Percentiles rank a stretch among this genome's conserved stretches.
Evolutionary conservation across 1,139 yeast species (phyloP).

Genomic region (Geotrichum reessii): DNA sequence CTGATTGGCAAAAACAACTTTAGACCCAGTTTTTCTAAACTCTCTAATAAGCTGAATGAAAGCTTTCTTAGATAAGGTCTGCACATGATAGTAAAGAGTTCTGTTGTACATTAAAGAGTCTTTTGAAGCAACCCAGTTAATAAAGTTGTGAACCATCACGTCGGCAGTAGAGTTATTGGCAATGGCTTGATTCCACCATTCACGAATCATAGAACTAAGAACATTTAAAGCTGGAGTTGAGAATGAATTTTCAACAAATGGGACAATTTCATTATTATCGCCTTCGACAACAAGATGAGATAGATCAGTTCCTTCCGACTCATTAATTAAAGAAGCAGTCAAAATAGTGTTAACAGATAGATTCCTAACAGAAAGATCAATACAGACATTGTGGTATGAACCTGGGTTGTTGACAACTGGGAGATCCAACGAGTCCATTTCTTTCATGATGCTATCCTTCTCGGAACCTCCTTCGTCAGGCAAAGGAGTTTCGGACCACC

Average conservation of each 20-base stretch:
- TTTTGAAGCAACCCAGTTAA: constrained; percentile 80
- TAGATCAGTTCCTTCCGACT: constrained; percentile 82
- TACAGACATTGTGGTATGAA: constrained; percentile 67
- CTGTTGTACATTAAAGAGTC: constrained; percentile 72
- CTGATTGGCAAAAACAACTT: constrained; percentile 74
- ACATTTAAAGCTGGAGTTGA: constrained; percentile 70
- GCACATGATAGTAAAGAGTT: constrained; percentile 77
- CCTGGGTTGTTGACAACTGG: constrained; percentile 78
- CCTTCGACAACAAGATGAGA: constrained; percentile 47
- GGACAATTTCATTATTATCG: constrained; percentile 26
- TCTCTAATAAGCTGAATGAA: constrained; percentile 76
- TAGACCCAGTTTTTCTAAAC: constrained; percentile 70
- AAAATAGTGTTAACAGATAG: constrained; percentile 79
- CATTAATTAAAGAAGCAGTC: constrained; percentile 77
- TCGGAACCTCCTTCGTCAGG: constrained; percentile 89
- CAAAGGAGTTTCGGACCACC: constrained; percentile 85
- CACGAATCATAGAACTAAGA: constrained; percentile 68
- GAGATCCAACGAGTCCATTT: constrained; percentile 59
- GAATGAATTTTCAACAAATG: constrained; percentile 55
- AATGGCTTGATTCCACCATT: constrained; percentile 93
- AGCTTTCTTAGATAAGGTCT: constrained; percentile 79
- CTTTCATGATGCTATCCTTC: constrained; percentile 45
- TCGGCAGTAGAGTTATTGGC: constrained; percentile 69
- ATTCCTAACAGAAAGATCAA: constrained; percentile 76
- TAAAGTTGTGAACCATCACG: constrained; percentile 73